phyloP scores from a whole-genome alignment of 768 basidiomycete genomes.

The Psilocybe sp. region DNA sequence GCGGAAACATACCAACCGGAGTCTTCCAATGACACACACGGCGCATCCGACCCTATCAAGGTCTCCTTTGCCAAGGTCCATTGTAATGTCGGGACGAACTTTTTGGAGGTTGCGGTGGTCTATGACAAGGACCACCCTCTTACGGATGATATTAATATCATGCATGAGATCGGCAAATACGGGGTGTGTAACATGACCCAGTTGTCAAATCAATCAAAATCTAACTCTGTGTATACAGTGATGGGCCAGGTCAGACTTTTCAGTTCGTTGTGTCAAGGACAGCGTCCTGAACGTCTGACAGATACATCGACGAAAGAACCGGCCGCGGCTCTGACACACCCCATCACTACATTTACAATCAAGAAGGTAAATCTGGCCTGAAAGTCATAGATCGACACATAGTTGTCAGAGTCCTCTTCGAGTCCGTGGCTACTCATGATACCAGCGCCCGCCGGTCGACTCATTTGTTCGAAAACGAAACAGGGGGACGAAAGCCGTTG shows the following conservation, averaged over 20 bases:
- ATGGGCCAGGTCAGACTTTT: conserved; percentile 42
- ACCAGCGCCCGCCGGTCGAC: neutral
- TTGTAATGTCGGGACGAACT: conserved; percentile 42
- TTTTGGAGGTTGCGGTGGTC: conserved; percentile 39
- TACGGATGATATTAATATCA: conserved; percentile 49
- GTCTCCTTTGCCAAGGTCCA: conserved; percentile 39
- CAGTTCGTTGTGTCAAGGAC: too few species aligned
- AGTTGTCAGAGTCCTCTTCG: conserved; percentile 44
- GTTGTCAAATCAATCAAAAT: too few species aligned
- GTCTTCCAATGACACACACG: conserved; percentile 35
- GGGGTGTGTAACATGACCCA: conserved; percentile 25
- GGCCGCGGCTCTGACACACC: conserved; percentile 58
- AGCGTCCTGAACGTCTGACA: conserved; percentile 8
- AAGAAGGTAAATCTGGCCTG: conserved; percentile 34
- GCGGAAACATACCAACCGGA: conserved; percentile 38
- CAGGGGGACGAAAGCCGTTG: conserved; percentile 41
- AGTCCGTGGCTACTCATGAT: conserved; percentile 27
- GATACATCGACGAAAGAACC: conserved; percentile 49
- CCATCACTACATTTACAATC: conserved; percentile 48
- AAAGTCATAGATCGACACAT: conserved; percentile 32
- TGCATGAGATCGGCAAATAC: conserved; percentile 22
- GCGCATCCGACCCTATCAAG: conserved; percentile 47
- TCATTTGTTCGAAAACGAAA: neutral
- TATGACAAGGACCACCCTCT: conserved; percentile 47
- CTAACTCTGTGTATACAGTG: conserved; percentile 30